These are phyloP conservation scores for Opeltia flavorubescens DNA, from an alignment of 495 filamentous ascomycete species.

Conservation along the genomic window DNA sequence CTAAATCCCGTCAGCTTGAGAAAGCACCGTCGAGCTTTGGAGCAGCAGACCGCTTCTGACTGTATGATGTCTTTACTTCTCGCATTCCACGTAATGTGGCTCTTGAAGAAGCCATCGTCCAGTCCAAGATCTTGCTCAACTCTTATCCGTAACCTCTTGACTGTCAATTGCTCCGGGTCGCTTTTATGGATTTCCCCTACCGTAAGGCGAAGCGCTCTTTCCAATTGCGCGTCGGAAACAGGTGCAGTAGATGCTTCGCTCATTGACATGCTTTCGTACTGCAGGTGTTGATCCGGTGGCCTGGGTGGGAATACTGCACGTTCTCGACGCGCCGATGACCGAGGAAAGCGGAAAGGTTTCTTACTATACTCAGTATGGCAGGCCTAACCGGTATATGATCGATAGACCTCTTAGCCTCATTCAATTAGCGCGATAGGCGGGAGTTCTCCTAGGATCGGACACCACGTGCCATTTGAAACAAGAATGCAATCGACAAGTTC, in stretches of 20 bases:
- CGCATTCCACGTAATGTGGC: conserved; percentile 53
- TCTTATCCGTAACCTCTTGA: conserved; percentile 56
- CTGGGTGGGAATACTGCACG: neutral
- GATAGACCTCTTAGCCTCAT: too few relatives aligned
- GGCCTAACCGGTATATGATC: too few relatives aligned
- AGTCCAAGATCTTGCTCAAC: conserved; percentile 54
- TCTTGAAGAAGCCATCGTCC: conserved; percentile 54
- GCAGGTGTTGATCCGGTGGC: neutral
- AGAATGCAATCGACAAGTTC: too few relatives aligned
- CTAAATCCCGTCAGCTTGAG: conserved; percentile 1
- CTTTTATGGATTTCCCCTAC: conserved; percentile 45
- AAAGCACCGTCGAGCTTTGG: neutral
- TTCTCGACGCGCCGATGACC: neutral
- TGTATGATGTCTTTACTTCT: conserved; percentile 63
- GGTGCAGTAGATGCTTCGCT: conserved; percentile 14
- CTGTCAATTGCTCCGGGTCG: conserved; percentile 52
- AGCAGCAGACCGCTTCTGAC: conserved; percentile 42
- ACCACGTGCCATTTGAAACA: too few relatives aligned
- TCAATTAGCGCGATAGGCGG: too few relatives aligned
- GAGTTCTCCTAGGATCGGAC: too few relatives aligned
- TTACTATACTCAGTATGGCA: too few relatives aligned
- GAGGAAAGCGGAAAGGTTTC: too few relatives aligned
- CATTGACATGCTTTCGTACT: conserved; percentile 14
- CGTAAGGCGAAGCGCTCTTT: conserved; percentile 42
- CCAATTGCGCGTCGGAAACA: conserved; percentile 27